Evolutionary conservation across 1,284 basidiomycete genomes (phyloP), one percentile per base, ranked within the genome.

Genomic region (Tilletia setariae): DNA sequence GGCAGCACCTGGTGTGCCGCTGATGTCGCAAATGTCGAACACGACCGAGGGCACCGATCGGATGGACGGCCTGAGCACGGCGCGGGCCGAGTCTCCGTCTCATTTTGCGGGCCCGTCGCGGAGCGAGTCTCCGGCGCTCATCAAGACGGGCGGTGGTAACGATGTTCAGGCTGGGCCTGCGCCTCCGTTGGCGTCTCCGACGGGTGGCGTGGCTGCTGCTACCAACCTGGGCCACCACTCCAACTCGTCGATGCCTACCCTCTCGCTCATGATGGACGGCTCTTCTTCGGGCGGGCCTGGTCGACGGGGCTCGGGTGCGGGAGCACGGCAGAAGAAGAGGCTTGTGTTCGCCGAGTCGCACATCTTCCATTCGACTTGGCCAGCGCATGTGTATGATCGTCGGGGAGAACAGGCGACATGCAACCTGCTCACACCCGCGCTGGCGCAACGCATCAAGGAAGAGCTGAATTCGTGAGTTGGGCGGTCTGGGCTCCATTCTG

Each of bases 391-490:
- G 67, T 98, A 98, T 84, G 95, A 98, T 84, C 87, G 95, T 66
- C 86, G 94, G 72, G 94, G 92, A 76, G 95, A 97, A 84, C 93
- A 93, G 32, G 94, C 94, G 61, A 98, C 95, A 23, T 97, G 94
- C 89, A 97, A 94, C 85, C 88, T 92, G 42, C 85, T 98, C 77
- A 98, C 95, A 65, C 95, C 95, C 59, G 89, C 91, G 71, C 85
- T 98, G 77, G 95, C 95, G 56, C 92, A 96, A 86, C 87, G 90
- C 73, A 97, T 97, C 84, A 97, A 97, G 86, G 92, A 94, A 84
- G 78, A 78, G 71, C 72, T 79, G 68, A 79, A 61, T 30, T 61
- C 56, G 56, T 63, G 62, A 43, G 62, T 63, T 13, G 8, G 56
- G 11, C 21, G 11, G 28, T 7, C 7, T 61, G 9, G 28, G 13